Conservation (phyloP, 192 early-diverging fungal genomes). For the Ambispora gerdemannii region DNA sequence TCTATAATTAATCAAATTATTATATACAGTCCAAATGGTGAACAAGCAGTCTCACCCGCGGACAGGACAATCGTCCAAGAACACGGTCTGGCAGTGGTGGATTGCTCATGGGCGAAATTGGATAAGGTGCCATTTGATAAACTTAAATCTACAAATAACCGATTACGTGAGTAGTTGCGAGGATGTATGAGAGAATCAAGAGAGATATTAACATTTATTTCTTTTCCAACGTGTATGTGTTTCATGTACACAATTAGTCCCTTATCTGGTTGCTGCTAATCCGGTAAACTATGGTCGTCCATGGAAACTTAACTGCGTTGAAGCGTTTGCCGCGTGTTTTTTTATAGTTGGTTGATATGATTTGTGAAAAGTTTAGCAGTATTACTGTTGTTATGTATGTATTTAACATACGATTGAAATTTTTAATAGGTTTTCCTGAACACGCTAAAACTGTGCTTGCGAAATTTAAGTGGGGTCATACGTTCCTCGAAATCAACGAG, state of each 20-base stretch:
- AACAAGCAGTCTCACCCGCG: constrained; percentile 81
- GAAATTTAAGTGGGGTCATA: constrained; percentile 96
- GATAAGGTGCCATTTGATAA: constrained; percentile 93
- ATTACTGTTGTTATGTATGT: neutral
- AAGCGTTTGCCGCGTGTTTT: constrained; percentile 92
- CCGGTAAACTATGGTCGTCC: constrained; percentile 97
- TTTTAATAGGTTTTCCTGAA: constrained; percentile 48
- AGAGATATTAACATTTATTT: too few relatives aligned
- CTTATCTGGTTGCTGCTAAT: constrained; percentile 93
- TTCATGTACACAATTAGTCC: constrained; percentile 51
- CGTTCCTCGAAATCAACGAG: constrained; percentile 87
- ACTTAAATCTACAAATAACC: constrained; percentile 79
- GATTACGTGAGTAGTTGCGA: constrained; percentile 60
- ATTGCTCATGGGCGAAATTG: constrained; percentile 95
- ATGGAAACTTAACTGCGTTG: constrained; percentile 95
- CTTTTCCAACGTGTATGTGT: constrained; percentile 1
- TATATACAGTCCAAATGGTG: constrained; percentile 68
- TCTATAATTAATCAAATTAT: neutral
- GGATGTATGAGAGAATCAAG: neutral
- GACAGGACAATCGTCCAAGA: constrained; percentile 74
- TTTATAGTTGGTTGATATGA: constrained; percentile 70
- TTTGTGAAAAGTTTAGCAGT: neutral
- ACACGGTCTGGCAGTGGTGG: constrained; percentile 86
- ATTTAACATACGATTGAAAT: neutral
- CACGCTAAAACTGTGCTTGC: constrained; percentile 71